phyloP scores from a whole-genome alignment of 306 rosid species.

The Begonia fuchsioides region DNA sequence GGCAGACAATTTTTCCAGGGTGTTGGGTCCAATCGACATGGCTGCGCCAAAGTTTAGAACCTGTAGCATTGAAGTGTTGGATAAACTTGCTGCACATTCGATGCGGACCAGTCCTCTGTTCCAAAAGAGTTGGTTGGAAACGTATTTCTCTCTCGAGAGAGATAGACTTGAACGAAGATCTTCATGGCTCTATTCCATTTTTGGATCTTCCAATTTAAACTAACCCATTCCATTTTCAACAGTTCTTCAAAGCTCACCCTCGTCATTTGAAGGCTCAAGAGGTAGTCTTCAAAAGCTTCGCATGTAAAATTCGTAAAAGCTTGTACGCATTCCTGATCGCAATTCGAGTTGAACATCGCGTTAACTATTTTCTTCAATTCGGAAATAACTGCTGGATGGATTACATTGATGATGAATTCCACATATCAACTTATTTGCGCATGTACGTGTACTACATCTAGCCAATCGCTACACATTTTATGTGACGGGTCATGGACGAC shows the following conservation, averaged over 20 bases:
- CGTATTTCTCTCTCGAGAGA: conserved; percentile 75
- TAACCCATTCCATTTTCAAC: conserved; percentile 58
- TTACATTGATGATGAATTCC: conserved; percentile 47
- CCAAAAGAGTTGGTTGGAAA: conserved; percentile 58
- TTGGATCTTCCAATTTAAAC: conserved; percentile 58
- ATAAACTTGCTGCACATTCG: conserved; percentile 55
- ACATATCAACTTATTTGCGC: no score
- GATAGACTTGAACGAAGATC: conserved; percentile 67
- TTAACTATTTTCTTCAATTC: conserved; percentile 55
- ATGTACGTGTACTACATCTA: no score
- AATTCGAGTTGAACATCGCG: conserved; percentile 53
- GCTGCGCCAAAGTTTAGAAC: conserved; percentile 83
- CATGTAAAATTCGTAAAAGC: conserved; percentile 47
- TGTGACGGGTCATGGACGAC: no score
- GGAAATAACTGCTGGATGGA: conserved; percentile 44
- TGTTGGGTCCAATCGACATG: conserved; percentile 81
- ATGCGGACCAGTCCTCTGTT: conserved; percentile 34
- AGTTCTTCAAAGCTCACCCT: conserved; percentile 76
- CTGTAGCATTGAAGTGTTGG: conserved; percentile 75
- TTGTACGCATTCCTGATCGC: conserved; percentile 59
- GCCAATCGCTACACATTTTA: no score
- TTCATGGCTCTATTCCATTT: conserved; percentile 78
- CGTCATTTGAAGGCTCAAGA: conserved; percentile 63
- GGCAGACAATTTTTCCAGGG: conserved; percentile 66
- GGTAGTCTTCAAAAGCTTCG: conserved; percentile 74